Conservation (phyloP, 768 basidiomycete species). For the Rhodotorula taiwanensis region DNA sequence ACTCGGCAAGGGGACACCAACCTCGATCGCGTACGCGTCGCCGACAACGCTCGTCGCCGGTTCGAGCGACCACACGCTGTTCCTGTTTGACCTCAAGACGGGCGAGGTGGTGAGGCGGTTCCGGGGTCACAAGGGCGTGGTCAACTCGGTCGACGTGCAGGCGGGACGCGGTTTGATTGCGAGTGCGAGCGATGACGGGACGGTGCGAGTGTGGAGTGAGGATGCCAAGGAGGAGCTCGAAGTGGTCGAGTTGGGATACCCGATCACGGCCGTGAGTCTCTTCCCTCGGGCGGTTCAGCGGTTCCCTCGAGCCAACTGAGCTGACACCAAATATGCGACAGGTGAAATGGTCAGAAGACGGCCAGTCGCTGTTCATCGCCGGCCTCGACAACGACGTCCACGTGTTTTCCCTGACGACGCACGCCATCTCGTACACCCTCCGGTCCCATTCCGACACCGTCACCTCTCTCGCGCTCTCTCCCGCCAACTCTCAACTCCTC, state of each 20-base stretch:
- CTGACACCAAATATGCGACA: background rate
- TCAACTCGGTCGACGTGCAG: constrained; percentile 68
- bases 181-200: constrained; percentile 86
- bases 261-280: constrained; percentile 63
- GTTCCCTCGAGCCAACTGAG: too few relatives aligned
- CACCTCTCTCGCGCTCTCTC: constrained; percentile 84
- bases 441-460: constrained; percentile 86
- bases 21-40: constrained; percentile 61
- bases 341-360: constrained; percentile 72
- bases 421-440: constrained; percentile 69
- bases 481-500: constrained; percentile 76
- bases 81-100: constrained; percentile 69
- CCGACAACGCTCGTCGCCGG: constrained; percentile 62
- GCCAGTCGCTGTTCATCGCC: constrained; percentile 78
- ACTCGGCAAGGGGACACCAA: constrained; percentile 80
- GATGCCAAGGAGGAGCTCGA: constrained; percentile 70
- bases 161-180: constrained; percentile 70
- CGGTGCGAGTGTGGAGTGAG: constrained; percentile 83
- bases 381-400: constrained; percentile 95
- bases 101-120: constrained; percentile 75
- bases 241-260: constrained; percentile 68
- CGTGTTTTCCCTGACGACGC: constrained; percentile 48
- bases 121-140: constrained; percentile 80
- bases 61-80: constrained; percentile 79
- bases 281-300: background rate